Evolutionary conservation across 352 stramenopile genomes (phyloP).

Genomic region (Phytopythium litorale): DNA sequence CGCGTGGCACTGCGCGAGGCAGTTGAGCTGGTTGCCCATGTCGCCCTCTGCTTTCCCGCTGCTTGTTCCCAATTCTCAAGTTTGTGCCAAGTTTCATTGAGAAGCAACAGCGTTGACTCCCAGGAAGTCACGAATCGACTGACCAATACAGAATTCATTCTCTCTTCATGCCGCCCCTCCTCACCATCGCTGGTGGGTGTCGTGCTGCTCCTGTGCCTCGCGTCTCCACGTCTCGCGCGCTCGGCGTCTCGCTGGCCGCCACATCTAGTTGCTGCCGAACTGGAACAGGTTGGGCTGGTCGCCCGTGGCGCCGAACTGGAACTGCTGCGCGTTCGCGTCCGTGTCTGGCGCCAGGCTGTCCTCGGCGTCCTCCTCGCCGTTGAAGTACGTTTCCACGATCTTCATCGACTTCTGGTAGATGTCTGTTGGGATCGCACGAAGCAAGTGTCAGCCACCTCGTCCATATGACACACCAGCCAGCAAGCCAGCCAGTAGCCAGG

Average conservation of each 20-base stretch:
- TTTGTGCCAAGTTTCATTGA: neutral
- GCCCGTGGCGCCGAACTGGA: slow-evolving; percentile 62
- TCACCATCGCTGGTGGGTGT: neutral
- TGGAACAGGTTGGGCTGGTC: slow-evolving; percentile 80
- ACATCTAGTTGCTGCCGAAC: slow-evolving; percentile 70
- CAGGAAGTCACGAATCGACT: slow-evolving; percentile 1
- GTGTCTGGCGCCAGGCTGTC: slow-evolving; percentile 68
- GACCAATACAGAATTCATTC: slow-evolving; percentile 9
- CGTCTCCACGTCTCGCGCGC: neutral
- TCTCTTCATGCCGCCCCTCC: neutral
- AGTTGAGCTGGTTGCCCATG: slow-evolving; percentile 83
- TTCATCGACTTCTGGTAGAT: slow-evolving; percentile 94
- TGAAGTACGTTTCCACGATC: slow-evolving; percentile 98
- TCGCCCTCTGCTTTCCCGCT: neutral
- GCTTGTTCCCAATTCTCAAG: neutral
- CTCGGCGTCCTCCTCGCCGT: slow-evolving; percentile 96
- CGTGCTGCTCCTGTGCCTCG: neutral
- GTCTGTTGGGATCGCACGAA: slow-evolving; percentile 29
- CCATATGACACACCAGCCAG: slow-evolving; percentile 12
- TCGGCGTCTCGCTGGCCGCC: neutral
- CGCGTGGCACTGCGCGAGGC: slow-evolving; percentile 67
- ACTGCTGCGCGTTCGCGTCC: slow-evolving; percentile 72
- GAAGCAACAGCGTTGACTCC: neutral
- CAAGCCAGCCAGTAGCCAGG: slow-evolving; percentile 24
- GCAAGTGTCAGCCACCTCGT: slow-evolving; percentile 10